Conservation (phyloP, 768 basidiomycete genomes). For the Zangia roseola region DNA sequence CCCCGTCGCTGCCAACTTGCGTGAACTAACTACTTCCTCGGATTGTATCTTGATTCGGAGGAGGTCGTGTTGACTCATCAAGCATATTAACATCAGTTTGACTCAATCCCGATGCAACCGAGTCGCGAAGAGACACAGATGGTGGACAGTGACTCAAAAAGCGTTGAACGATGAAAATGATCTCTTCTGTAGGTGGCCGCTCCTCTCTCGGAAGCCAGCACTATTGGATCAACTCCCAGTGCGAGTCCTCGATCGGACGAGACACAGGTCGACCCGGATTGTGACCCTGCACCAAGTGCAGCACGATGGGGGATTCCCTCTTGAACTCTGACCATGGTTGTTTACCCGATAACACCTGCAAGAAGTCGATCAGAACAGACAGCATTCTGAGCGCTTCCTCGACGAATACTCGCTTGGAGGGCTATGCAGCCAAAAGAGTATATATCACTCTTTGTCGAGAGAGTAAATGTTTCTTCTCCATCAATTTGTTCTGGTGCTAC, state of each 20-base stretch:
- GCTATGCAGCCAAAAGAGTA: constrained; percentile 26
- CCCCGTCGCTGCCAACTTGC: too few species aligned
- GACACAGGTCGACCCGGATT: neutral
- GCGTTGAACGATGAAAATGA: too few species aligned
- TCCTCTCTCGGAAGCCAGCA: neutral
- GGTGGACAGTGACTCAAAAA: too few species aligned
- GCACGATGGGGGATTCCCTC: constrained; percentile 6
- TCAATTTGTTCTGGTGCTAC: constrained; percentile 35
- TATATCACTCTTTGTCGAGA: neutral
- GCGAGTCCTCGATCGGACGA: neutral
- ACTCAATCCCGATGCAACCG: too few species aligned
- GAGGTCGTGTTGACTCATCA: too few species aligned
- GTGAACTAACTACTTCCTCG: too few species aligned
- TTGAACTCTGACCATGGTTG: neutral
- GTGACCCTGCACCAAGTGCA: neutral
- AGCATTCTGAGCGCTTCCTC: too few species aligned
- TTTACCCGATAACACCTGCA: neutral
- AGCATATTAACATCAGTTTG: too few species aligned
- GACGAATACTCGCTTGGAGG: neutral
- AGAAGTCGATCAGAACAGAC: too few species aligned
- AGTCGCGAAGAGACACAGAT: too few species aligned
- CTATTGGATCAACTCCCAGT: constrained; percentile 1
- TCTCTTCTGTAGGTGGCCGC: neutral
- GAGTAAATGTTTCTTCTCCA: constrained; percentile 4
- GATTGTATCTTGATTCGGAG: too few species aligned